A percentile compares a stretch with the other conserved stretches of the same genome.
Evolutionary conservation across 352 stramenopile genomes (phyloP).

Genomic region (Pythium graminicola): DNA sequence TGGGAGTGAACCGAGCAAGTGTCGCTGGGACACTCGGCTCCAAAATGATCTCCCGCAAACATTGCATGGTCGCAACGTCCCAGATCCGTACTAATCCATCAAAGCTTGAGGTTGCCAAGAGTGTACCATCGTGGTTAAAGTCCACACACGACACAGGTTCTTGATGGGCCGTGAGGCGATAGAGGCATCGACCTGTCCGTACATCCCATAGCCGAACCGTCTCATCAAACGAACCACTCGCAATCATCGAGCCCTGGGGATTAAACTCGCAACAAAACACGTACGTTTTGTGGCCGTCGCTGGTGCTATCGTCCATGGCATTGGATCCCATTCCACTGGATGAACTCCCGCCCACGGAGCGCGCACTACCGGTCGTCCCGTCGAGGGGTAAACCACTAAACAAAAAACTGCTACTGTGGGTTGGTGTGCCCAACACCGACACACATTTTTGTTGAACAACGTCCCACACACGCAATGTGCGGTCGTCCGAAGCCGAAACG

Average conservation of each 20-base stretch:
- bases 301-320: slow-evolving; percentile 3
- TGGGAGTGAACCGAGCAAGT: slow-evolving; percentile 89
- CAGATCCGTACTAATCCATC: slow-evolving; percentile 90
- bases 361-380: neutral
- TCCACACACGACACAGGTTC: slow-evolving; percentile 92
- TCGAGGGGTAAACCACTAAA: slow-evolving; percentile 31
- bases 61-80: slow-evolving; percentile 95
- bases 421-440: slow-evolving; percentile 53
- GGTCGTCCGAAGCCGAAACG: slow-evolving; percentile 94
- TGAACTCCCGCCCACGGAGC: neutral
- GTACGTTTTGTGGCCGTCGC: slow-evolving; percentile 88
- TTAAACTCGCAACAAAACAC: slow-evolving; percentile 96
- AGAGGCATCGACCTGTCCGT: slow-evolving; percentile 83
- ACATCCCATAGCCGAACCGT: slow-evolving; percentile 96
- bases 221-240: slow-evolving; percentile 91
- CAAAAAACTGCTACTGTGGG: slow-evolving; percentile 26
- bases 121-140: slow-evolving; percentile 94
- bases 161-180: slow-evolving; percentile 88
- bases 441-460: slow-evolving; percentile 77
- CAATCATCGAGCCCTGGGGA: slow-evolving; percentile 89
- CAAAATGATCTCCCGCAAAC: slow-evolving; percentile 90
- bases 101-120: slow-evolving; percentile 81
- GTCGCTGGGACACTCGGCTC: slow-evolving; percentile 53
- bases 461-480: slow-evolving; percentile 93
- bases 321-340: neutral